Evolutionary conservation across 2,329 filamentous ascomycete genomes (phyloP), one percentile per base, ranked within the genome.

Genomic region (Rhynchosporium agropyri): DNA sequence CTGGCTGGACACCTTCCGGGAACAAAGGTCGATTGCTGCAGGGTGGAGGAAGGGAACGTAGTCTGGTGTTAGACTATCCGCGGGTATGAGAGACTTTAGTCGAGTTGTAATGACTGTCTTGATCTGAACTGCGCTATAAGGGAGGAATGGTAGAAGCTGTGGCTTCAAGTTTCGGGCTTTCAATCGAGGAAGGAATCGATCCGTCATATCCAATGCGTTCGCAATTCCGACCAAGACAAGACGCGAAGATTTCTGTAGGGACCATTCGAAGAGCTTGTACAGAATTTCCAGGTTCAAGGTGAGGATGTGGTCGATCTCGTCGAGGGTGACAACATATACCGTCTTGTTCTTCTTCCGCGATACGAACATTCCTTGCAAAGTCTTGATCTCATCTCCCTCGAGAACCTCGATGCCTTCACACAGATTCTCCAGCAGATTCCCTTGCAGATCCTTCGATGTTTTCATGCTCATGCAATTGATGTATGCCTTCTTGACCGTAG

Each of bases 401-500:
- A 83, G 77, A 42, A 87, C 75, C 46, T 88, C 84, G 20, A 78
- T 76, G 38, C 83, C 81, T 12, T 83, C 83, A 62, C 89, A 79
- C 48, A 94, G 85, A 60, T 84, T 83, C 68, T 91, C 87, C 12
- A 94, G 78, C 20, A 99, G 79, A 26, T 89, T 93, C 66, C 84
- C 83, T 76, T 96, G 96, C 28, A 99, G 82, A 73, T 97, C 93
- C 68, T 87, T 88, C 2, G 92, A 91, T 40, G 87, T 91, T 73
- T 95, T 96, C 77, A 97, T 88, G 77, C 93, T 97, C 88, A 97
- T 97, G 77, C 95, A 99, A 75, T 99, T 99, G 81, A 99, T 84
- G 73, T 93, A 94, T 2, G 88, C 87, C 59, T 88, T 87, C 71
- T 85, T 87, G 59, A 95, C 79, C 3, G 76, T 76, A 12, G 76